These are phyloP conservation scores for Boletus edulis DNA, from an alignment of 768 basidiomycete genomes.

Conservation along the genomic window DNA sequence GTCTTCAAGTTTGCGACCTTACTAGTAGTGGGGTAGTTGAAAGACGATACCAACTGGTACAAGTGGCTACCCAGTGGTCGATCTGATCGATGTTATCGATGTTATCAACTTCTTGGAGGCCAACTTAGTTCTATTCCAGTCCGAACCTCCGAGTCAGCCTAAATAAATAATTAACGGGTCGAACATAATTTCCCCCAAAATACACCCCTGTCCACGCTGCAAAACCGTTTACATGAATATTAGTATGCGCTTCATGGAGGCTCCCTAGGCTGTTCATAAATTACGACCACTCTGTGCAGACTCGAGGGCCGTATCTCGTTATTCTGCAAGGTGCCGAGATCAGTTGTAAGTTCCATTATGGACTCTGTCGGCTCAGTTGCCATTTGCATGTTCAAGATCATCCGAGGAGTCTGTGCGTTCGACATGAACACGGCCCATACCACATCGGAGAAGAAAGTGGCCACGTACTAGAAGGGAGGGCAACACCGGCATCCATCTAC, in stretches of 20 bases:
- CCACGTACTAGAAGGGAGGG: constrained; percentile 16
- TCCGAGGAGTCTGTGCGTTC: constrained; percentile 15
- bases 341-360: constrained; percentile 12
- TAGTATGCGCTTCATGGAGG: neutral
- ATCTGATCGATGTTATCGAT: too few relatives aligned
- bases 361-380: constrained; percentile 5
- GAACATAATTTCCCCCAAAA: too few relatives aligned
- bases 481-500: constrained; percentile 11
- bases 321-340: neutral
- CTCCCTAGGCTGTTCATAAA: neutral
- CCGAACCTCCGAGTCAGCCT: too few relatives aligned
- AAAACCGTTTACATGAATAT: too few relatives aligned
- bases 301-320: neutral
- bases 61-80: too few relatives aligned
- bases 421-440: neutral
- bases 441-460: neutral
- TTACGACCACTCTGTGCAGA: neutral
- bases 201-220: too few relatives aligned
- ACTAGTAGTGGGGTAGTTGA: too few relatives aligned
- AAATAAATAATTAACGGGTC: too few relatives aligned
- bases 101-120: too few relatives aligned
- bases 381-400: constrained; percentile 20
- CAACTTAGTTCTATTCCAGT: too few relatives aligned
- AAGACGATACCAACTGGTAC: too few relatives aligned
- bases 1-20: too few relatives aligned